Evolutionary conservation across 495 filamentous ascomycete genomes (phyloP), one percentile per base, ranked within the genome.

Genomic region (Parachaetomium inaequale): DNA sequence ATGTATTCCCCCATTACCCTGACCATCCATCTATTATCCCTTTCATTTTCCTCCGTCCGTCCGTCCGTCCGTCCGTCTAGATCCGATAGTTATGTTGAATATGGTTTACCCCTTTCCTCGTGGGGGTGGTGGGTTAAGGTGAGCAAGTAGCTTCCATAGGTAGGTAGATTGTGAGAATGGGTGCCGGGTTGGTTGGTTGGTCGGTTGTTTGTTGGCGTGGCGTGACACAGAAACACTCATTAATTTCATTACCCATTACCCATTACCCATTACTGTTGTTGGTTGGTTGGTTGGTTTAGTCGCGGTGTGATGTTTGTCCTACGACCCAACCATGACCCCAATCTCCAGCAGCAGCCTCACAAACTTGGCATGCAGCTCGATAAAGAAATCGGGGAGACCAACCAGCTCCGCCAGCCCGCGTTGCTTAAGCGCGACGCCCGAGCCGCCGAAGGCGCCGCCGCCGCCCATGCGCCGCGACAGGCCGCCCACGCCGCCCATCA

Each of bases 381-480:
- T 86, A 71, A 97, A 97, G 66, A 97, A 88, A 71, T 91, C 87
- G 28, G 90, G 89, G 59, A 89, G 81, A 31, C 93, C 93, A 17
- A 93, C 87, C 53, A 97, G 84, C 74, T 97, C 93, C 1, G 89
- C 88, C 51, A 97, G 75, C 34, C 90, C 90, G 61, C 89, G 84
- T 25, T 88, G 85, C 62, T 86, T 86, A 55, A 89, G 82, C 52
- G 78, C 66, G 53, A 79, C 75, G 26, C 76, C 73, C 52, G 76
- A 66, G 58, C 78, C 75, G 34, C 68, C 68, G 52, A 74, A 75
- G 26, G 72, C 70, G 26, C 65, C 66, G n/a, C 74, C 70, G 26
- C 65, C 66, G n/a, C 72, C 74, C 65, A 75, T 71, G 0, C 74
- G 66, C 49, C 74, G 61, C 10, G 72, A 63, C 55, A 79, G 67